Percentiles rank a stretch among this genome's conserved stretches.
These are phyloP conservation scores for Pachysolen tannophilus DNA, from an alignment of 805 yeast species.

Conservation along the genomic window DNA sequence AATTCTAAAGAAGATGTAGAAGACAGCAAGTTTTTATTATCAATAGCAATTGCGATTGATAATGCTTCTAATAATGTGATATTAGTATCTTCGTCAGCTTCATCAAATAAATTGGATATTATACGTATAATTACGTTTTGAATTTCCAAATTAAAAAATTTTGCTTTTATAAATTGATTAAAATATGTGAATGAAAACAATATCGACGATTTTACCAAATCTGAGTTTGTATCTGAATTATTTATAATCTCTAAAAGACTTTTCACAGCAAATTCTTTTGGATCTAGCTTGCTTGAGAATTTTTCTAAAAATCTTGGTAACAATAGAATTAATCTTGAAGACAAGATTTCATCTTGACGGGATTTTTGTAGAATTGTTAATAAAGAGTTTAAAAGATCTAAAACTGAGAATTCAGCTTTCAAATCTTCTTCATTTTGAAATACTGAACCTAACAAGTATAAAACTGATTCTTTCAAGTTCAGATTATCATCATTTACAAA, in stretches of 20 bases:
- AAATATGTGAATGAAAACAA: slow-evolving; percentile 48
- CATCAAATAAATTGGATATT: slow-evolving; percentile 39
- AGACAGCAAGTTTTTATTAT: slow-evolving; percentile 24
- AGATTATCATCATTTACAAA: slow-evolving; percentile 1
- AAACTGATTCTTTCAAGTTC: slow-evolving; percentile 28
- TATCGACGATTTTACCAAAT: slow-evolving; percentile 22
- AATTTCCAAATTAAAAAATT: slow-evolving; percentile 16
- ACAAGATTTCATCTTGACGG: slow-evolving; percentile 28
- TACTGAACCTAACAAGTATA: slow-evolving; percentile 31
- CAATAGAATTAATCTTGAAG: slow-evolving; percentile 39
- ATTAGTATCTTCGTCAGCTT: slow-evolving; percentile 75
- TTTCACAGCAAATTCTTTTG: slow-evolving; percentile 17
- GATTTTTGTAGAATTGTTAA: slow-evolving; percentile 10
- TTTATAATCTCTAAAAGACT: slow-evolving; percentile 18
- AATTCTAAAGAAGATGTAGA: slow-evolving; percentile 36
- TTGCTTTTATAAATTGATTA: slow-evolving; percentile 16
- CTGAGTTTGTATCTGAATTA: slow-evolving; percentile 14
- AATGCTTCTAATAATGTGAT: slow-evolving; percentile 65
- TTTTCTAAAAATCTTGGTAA: slow-evolving; percentile 53
- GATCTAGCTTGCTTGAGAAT: slow-evolving; percentile 25
- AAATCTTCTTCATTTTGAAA: slow-evolving; percentile 29
- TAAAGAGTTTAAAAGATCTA: slow-evolving; percentile 16
- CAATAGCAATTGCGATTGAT: slow-evolving; percentile 46
- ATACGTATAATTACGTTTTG: slow-evolving; percentile 24
- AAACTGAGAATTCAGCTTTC: slow-evolving; percentile 14